Evolutionary conservation across 2,329 filamentous ascomycete genomes (phyloP), one percentile per base, ranked within the genome.

Genomic region (Claviceps capensis): DNA sequence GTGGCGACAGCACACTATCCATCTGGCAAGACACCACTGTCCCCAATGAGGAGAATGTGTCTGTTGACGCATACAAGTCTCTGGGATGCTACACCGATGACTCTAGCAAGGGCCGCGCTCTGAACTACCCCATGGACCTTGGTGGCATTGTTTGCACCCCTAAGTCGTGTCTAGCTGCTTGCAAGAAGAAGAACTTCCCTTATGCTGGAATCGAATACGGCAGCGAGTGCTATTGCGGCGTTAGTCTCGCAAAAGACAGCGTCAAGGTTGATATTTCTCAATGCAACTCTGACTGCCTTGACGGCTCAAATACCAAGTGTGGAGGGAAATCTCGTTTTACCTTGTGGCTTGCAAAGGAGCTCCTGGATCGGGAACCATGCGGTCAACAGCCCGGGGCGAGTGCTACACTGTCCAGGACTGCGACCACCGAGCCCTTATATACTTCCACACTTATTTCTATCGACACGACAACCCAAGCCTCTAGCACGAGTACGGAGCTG

Each of bases 61-160:
- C 71, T 23, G 67, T 75, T 45, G 68, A 69, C 50, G 70, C 73
- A 46, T 86, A 81, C 71, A 68, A 69, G 44, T 74, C 79, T 56
- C 62, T 76, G n/a, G 83, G 83, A 52, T 87, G 83, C 67, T 83
- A 76, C 59, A 70, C 67, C 30, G 76, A 78, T 55, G 60, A 67
- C 52, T 67, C 66, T 19, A 55, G 55, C 47, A 56, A 66, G 49
- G 69, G 72, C 42, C 70, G 69, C 48, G 69, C 76, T 26, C 66
- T 79, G 47, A 67, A 67, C 26, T 76, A 71, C 61, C 64, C 63
- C 19, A 66, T 72, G 60, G 57, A 64, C 42, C 54, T 75, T 16
- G 61, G 68, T 34, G 53, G 59, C 14, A 55, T 58, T 17, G 61
- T 56, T 37, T 62, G 76, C 62, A 75, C 72, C 44, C 71, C 68